Evolutionary conservation across 1,284 basidiomycete genomes (phyloP), one percentile per base, ranked within the genome.

Genomic region (Puccinia hordei): DNA sequence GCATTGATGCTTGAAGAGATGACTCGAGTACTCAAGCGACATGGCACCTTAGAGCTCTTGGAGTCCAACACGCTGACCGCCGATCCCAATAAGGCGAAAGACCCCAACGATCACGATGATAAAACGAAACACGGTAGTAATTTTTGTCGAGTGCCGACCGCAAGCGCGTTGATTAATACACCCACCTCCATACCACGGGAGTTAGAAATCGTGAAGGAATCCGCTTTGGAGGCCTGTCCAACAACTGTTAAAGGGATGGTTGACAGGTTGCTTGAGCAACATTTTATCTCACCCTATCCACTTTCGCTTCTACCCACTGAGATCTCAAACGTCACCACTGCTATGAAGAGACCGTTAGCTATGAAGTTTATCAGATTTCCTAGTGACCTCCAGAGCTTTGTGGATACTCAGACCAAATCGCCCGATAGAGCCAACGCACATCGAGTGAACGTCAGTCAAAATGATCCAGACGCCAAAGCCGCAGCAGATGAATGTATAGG

Each of bases 271-370:
- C 35, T 69, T 24, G 65, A 78, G 27, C 46, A 44, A 44, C 19
- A 46, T 10, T 78, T 78, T 22, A 69, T 78, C 8, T 78, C 75
- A 17, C 55, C 65, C 0, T 68, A 55, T 55, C 75, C 75, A 19
- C 51, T 78, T 44, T 78, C 75, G 19, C 27, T 78, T 19, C 51
- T 78, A 27, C 75, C 75, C 33, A 55, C 33, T 19, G 61, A 69
- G 33, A 15, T 78, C 17, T 76, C 74, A 2, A 51, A 30, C 51
- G 35, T 73, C 2, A 55, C 72, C 3, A 57, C 72, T 38, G 53
- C 19, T 9, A 41, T 73, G 53, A 41, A 17, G 19, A 51, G 72
- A 33, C 72, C 72, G 35, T 51, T 73, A 6, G 49, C 38, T 6
- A 57, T 27, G 5, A 33, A 38, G 33, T 44, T 59, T 15, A 73